Evolutionary conservation across 2,329 filamentous ascomycete species (phyloP), one percentile per base, ranked within the genome.

Genomic region (Colletotrichum destructivum): DNA sequence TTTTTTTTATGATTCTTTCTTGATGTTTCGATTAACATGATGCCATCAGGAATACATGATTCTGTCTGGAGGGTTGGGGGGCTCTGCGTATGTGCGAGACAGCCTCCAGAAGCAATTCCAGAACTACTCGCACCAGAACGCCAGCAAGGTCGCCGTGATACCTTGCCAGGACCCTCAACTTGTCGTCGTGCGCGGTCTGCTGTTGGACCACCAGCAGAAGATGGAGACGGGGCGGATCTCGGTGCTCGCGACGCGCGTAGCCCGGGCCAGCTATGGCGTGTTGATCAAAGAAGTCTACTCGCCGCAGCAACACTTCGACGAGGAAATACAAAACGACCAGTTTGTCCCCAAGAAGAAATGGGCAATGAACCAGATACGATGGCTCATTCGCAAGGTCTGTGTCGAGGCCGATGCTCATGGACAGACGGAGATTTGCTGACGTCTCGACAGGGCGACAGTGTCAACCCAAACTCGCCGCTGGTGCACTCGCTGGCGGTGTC

Each of bases 151-250:
- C 38, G 77, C 80, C 44, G 83, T 86, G 18, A 73, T 86, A 4
- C 83, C 83, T 11, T 84, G 83, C 2, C 83, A 84, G 11, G 87
- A 89, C 56, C 87, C 88, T 0, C 86, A 89, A 66, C 84, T 89
- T 0, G 86, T 87, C 6, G 87, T 89, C 1, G 86, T 87, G 52
- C 87, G 87, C 71, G 87, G 88, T 0, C 78, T 89, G 2, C 83
- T 89, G 1, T 79, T 84, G 3, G 86, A 89, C 60, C 82, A 86
- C 13, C 79, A 88, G n/a, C 84, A 87, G 52, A 85, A 82, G 59
- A 79, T 87, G 47, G 79, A 84, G 5, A 80, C 82, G 1, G 81
- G 81, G 2, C 77, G 79, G 2, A 78, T 76, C 7, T 77, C 85
- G 0, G 84, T 88, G 0, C 79, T 89, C 11, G 79, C 82, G 11